Conservation (phyloP, 352 stramenopile species). For the Globisporangium recalcitrans region DNA sequence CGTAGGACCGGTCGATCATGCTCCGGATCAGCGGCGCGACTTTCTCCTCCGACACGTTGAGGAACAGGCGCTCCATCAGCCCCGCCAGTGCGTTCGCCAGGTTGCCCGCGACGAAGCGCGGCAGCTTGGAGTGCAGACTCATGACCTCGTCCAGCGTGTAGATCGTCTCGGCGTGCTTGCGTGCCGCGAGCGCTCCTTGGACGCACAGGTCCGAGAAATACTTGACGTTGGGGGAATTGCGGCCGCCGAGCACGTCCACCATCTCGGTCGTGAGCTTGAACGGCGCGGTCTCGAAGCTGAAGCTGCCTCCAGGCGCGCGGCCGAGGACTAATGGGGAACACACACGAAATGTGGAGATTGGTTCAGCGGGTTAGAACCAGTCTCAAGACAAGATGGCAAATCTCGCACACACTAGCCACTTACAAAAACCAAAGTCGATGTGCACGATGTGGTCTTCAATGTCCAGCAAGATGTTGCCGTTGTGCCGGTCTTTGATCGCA, state of each 20-base stretch:
- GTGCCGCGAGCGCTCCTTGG: constrained; percentile 88
- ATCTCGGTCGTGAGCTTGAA: constrained; percentile 97
- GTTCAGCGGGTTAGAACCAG: neutral
- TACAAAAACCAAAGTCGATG: constrained; percentile 99
- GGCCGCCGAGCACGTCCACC: constrained; percentile 92
- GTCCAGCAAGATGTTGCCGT: constrained; percentile 99
- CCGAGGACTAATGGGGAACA: constrained; percentile 48
- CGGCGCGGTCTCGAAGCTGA: constrained; percentile 94
- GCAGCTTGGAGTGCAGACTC: constrained; percentile 76
- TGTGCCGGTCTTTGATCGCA: constrained; percentile 98
- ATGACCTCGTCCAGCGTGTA: constrained; percentile 95
- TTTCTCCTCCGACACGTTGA: constrained; percentile 59
- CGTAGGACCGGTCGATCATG: constrained; percentile 93
- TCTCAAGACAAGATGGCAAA: too few species aligned
- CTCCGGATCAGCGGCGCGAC: constrained; percentile 67
- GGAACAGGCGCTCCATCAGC: constrained; percentile 63
- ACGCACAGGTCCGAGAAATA: constrained; percentile 94
- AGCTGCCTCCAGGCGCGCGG: constrained; percentile 84
- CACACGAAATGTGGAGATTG: neutral
- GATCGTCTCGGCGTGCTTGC: constrained; percentile 91
- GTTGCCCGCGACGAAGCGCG: constrained; percentile 50
- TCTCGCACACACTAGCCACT: too few species aligned
- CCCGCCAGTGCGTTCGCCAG: constrained; percentile 30
- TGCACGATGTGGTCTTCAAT: constrained; percentile 95
- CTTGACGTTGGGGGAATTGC: constrained; percentile 87